Conservation (phyloP, 768 basidiomycete genomes). For the Cyclocybe aegerita region DNA sequence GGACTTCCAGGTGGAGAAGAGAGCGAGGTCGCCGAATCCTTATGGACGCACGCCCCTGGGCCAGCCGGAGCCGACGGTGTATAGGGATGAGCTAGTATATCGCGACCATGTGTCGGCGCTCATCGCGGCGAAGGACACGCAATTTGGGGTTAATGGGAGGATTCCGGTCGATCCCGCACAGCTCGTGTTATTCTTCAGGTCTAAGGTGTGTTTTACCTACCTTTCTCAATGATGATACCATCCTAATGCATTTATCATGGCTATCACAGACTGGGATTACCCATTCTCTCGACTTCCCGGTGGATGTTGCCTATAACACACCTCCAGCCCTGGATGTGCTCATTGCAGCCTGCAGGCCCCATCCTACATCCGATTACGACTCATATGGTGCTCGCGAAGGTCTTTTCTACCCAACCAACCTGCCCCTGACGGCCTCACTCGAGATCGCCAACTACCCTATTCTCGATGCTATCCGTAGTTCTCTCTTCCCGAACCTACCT, state of each 20-base stretch:
- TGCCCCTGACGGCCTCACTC: conserved; percentile 73
- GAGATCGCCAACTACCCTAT: conserved; percentile 83
- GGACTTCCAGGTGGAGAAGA: conserved; percentile 70
- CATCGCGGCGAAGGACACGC: conserved; percentile 56
- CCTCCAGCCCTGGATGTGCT: conserved; percentile 80
- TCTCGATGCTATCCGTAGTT: conserved; percentile 69
- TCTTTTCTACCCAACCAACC: conserved; percentile 68
- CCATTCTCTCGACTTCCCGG: conserved; percentile 80
- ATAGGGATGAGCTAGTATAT: conserved; percentile 52
- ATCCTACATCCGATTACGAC: conserved; percentile 51
- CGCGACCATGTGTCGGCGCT: conserved; percentile 55
- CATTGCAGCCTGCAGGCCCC: conserved; percentile 70
- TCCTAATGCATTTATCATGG: neutral
- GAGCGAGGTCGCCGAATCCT: conserved; percentile 33
- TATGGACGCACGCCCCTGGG: conserved; percentile 32
- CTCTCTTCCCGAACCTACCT: conserved; percentile 72
- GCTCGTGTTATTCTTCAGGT: conserved; percentile 75
- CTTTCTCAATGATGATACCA: neutral
- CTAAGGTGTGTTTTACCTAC: conserved; percentile 52
- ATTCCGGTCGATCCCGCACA: conserved; percentile 70
- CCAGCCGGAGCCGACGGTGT: conserved; percentile 26
- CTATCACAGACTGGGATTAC: conserved; percentile 67
- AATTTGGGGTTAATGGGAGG: conserved; percentile 65
- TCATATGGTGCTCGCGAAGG: conserved; percentile 62
- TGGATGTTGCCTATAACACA: conserved; percentile 71